phyloP scores from a whole-genome alignment of 2,329 filamentous ascomycete genomes.

The Chrysoporthe puriensis region DNA sequence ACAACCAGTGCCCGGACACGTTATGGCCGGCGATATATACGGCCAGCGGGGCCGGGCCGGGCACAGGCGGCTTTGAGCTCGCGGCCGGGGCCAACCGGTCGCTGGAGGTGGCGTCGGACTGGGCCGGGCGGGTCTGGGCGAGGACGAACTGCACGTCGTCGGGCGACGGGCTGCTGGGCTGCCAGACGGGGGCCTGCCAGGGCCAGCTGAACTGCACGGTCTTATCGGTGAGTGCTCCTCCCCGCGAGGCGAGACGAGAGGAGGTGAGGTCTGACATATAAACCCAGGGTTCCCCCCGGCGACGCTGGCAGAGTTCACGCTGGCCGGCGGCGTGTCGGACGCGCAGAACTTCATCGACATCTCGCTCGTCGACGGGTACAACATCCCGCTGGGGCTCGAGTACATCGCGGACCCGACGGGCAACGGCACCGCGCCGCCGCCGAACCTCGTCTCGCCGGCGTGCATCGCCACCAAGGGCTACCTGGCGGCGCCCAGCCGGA shows the following conservation, averaged over 20 bases:
- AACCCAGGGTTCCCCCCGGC: constrained; percentile 71
- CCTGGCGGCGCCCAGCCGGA: constrained; percentile 56
- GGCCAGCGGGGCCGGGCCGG: constrained; percentile 70
- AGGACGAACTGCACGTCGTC: constrained; percentile 83
- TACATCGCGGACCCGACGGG: constrained; percentile 57
- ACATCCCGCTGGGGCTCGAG: constrained; percentile 69
- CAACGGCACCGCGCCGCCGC: constrained; percentile 69
- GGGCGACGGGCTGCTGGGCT: constrained; percentile 50
- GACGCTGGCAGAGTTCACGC: constrained; percentile 80
- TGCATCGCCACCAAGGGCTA: constrained; percentile 73
- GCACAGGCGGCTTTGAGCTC: constrained; percentile 70
- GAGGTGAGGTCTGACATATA: not conserved
- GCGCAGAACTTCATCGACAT: constrained; percentile 81
- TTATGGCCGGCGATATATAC: constrained; percentile 80
- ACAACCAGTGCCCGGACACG: constrained; percentile 71
- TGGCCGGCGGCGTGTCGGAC: constrained; percentile 64
- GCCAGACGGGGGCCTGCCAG: constrained; percentile 52
- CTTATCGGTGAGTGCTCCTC: constrained; percentile 23
- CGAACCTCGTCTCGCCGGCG: constrained; percentile 75
- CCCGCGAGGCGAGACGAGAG: too few species aligned
- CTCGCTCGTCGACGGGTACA: constrained; percentile 84
- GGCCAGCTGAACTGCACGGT: constrained; percentile 57
- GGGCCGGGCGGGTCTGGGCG: constrained; percentile 83
- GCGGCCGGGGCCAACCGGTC: constrained; percentile 58
- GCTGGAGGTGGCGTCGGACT: constrained; percentile 70